phyloP scores from a whole-genome alignment of 169 alveolate species.

The Theileria annulata region DNA sequence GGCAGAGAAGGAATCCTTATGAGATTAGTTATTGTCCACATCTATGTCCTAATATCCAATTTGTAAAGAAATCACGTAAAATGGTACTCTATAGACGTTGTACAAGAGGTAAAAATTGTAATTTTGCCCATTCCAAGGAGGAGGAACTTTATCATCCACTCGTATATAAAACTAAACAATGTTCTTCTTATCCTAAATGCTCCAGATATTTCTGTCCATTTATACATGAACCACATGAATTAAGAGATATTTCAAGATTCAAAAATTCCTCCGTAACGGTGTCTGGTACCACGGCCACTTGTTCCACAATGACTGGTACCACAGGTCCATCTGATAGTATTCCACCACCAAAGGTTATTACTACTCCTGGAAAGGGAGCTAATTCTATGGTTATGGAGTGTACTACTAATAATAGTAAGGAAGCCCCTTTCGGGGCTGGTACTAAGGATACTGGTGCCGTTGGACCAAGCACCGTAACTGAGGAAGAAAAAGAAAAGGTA shows the following conservation, averaged over 20 bases:
- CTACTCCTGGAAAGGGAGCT: too few relatives aligned
- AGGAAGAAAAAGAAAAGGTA: background rate
- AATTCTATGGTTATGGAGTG: too few relatives aligned
- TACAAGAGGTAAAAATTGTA: conserved; percentile 85
- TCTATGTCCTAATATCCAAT: conserved; percentile 68
- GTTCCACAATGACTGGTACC: too few relatives aligned
- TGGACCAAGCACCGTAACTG: background rate
- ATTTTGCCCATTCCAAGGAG: conserved; percentile 88
- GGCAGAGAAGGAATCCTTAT: conserved; percentile 86
- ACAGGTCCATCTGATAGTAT: too few relatives aligned
- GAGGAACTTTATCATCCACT: conserved; percentile 90
- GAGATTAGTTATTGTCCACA: conserved; percentile 64
- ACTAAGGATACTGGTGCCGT: background rate
- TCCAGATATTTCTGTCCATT: conserved; percentile 84
- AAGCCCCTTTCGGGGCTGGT: too few relatives aligned
- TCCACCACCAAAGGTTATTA: too few relatives aligned
- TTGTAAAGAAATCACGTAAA: conserved; percentile 67
- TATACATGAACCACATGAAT: conserved; percentile 70
- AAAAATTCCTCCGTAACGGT: too few relatives aligned
- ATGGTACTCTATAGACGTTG: conserved; percentile 82
- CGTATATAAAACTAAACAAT: conserved; percentile 85
- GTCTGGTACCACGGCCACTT: too few relatives aligned
- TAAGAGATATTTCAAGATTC: conserved; percentile 44
- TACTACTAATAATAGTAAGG: too few relatives aligned
- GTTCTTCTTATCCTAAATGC: conserved; percentile 81